Conservation (phyloP, 441 rosid genomes). For the Populus hybrid region DNA sequence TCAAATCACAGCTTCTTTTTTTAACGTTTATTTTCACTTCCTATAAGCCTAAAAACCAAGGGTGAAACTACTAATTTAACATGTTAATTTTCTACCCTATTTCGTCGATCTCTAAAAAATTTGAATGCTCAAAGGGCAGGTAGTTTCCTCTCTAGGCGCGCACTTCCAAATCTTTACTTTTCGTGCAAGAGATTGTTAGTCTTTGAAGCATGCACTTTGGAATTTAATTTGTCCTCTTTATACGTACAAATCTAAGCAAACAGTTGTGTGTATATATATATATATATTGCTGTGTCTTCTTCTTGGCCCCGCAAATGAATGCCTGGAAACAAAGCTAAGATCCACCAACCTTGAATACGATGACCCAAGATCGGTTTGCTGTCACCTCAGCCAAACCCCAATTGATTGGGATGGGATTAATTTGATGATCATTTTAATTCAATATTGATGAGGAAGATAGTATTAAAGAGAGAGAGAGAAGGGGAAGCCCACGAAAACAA, state of each 20-base stretch:
- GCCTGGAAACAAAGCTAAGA: constrained; percentile 7
- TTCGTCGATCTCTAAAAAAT: not conserved
- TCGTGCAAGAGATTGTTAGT: not conserved
- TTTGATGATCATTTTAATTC: not conserved
- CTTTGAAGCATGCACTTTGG: not conserved
- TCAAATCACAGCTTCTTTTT: not conserved
- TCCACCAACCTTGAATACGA: constrained; percentile 10
- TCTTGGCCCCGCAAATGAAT: not conserved
- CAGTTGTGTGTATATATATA: not conserved
- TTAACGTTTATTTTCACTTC: not conserved
- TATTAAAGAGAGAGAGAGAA: not conserved
- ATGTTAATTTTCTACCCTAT: not conserved
- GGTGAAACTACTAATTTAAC: not conserved
- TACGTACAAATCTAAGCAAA: not conserved
- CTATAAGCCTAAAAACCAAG: not conserved
- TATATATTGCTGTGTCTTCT: not conserved
- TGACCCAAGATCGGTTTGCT: not conserved
- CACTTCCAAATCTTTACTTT: not conserved
- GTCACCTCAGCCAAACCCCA: constrained; percentile 1
- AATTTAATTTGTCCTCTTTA: not conserved
- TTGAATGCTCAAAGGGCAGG: not conserved
- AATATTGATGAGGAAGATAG: not conserved
- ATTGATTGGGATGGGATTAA: not conserved
- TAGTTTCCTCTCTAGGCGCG: not conserved
- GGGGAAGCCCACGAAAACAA: constrained; percentile 10